Evolutionary conservation across 2,329 filamentous ascomycete genomes (phyloP), one percentile per base, ranked within the genome.

Genomic region (Curvularia eragrostidis): DNA sequence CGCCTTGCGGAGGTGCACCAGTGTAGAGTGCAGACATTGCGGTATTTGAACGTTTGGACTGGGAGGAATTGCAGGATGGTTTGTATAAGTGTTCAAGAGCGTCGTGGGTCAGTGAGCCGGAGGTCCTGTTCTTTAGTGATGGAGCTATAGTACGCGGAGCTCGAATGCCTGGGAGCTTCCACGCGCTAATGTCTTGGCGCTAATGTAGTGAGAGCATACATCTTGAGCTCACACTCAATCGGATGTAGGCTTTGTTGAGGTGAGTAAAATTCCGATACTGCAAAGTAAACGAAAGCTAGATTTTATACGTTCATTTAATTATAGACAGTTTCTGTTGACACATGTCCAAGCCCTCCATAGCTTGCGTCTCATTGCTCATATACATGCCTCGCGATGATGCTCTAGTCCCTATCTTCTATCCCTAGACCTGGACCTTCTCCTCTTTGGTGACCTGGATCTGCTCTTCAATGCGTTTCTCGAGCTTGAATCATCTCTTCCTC

Each of bases 11-110:
- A 65, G 81, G 77, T 69, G 80, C 77, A 53, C 79, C 77, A 71
- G 79, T 76, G 75, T 84, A 79, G 59, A 86, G 74, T 59, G 84
- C 81, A 66, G 83, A 81, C 85, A 87, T 87, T 61, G 53, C 68
- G 57, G 34, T 38, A 41, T 54, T 24, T 24, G 24, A 32, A 36
- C 12, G n/a, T 39, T 36, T 39, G 9, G 15, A 42, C 41, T 0
- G 28, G 4, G 3, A 36, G 7, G 34, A 15, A n/a, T 13, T 38
- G 49, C 34, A 41, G 28, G 34, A 26, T 51, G 24, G 50, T 43
- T 39, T 51, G 53, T 63, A 42, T 48, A 66, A 19, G 32, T 39
- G 15, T 50, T 48, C 55, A 56, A 58, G 63, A 41, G 58, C 43
- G 55, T 53, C 47, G 49, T 48, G 50, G 54, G 70, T 63, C 58